Evolutionary conservation across 768 basidiomycete species (phyloP).

Genomic region (Jaapia argillacea): DNA sequence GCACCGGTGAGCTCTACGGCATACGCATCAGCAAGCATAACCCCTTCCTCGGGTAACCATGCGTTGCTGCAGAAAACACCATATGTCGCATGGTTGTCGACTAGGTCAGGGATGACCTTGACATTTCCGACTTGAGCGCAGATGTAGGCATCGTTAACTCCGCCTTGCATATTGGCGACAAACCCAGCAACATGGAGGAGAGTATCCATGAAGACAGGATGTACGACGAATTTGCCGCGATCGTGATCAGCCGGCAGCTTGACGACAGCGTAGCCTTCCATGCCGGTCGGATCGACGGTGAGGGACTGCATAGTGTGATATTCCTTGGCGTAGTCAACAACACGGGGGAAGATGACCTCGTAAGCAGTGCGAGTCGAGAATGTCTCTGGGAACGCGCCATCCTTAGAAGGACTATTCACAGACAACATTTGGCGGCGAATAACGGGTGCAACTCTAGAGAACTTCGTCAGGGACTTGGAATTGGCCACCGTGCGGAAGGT

Average conservation of each 20-base stretch:
- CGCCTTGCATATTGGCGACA: slow-evolving; percentile 48
- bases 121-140: slow-evolving; percentile 46
- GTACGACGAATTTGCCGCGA: slow-evolving; percentile 26
- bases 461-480: slow-evolving; percentile 23
- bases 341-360: slow-evolving; percentile 56
- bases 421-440: slow-evolving; percentile 24
- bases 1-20: slow-evolving; percentile 30
- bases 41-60: slow-evolving; percentile 31
- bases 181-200: slow-evolving; percentile 65
- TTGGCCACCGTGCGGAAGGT: slow-evolving; percentile 27
- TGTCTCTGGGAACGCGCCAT: slow-evolving; percentile 24
- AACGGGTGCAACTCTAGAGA: slow-evolving; percentile 24
- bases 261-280: slow-evolving; percentile 43
- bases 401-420: slow-evolving; percentile 9
- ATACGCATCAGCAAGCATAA: slow-evolving; percentile 41
- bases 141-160: slow-evolving; percentile 46
- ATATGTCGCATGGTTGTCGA: slow-evolving; percentile 33
- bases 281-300: slow-evolving; percentile 33
- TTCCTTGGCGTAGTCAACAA: slow-evolving; percentile 50
- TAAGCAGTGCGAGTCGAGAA: slow-evolving; percentile 51
- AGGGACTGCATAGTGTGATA: slow-evolving; percentile 53
- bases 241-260: slow-evolving; percentile 25
- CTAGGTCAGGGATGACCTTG: slow-evolving; percentile 30
- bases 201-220: slow-evolving; percentile 57
- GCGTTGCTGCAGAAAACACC: slow-evolving; percentile 40